These are phyloP conservation scores for Polyplosphaeria fusca DNA, from an alignment of 495 filamentous ascomycete genomes.

Conservation along the genomic window DNA sequence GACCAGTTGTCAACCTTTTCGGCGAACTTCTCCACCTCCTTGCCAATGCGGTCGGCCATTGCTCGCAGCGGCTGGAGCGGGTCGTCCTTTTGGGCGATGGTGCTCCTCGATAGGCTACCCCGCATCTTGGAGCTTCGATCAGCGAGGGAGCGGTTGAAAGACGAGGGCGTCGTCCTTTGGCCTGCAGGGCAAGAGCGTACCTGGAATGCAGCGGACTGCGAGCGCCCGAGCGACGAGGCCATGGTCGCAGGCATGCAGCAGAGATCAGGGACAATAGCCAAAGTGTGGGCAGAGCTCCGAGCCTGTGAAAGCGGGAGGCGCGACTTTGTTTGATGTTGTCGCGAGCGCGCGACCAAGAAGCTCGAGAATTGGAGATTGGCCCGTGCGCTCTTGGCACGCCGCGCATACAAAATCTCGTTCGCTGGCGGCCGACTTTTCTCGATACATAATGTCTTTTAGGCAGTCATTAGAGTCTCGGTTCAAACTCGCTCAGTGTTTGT, in stretches of 20 bases:
- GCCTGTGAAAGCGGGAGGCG: no score
- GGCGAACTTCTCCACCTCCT: constrained; percentile 65
- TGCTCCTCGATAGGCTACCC: neutral
- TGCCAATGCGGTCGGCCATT: constrained; percentile 59
- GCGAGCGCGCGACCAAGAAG: no score
- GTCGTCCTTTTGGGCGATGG: constrained; percentile 16
- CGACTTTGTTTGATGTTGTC: no score
- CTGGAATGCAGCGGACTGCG: neutral
- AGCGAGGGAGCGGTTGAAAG: neutral
- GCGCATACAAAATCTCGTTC: no score
- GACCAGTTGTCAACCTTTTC: constrained; percentile 58
- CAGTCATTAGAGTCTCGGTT: constrained; percentile 99
- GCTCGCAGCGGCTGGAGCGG: constrained; percentile 54
- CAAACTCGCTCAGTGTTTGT: constrained; percentile 87
- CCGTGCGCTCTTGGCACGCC: no score
- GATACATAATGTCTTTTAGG: constrained; percentile 76
- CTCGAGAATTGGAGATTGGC: no score
- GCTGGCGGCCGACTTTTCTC: no score
- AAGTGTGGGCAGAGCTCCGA: no score
- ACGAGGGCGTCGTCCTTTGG: no score
- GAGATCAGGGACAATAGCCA: no score
- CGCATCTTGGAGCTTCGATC: neutral
- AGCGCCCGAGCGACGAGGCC: constrained; percentile 4
- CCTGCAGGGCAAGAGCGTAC: no score
- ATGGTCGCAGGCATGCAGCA: neutral